Conservation (phyloP, 257 asterid genomes). For the Marsdenia floribunda region DNA sequence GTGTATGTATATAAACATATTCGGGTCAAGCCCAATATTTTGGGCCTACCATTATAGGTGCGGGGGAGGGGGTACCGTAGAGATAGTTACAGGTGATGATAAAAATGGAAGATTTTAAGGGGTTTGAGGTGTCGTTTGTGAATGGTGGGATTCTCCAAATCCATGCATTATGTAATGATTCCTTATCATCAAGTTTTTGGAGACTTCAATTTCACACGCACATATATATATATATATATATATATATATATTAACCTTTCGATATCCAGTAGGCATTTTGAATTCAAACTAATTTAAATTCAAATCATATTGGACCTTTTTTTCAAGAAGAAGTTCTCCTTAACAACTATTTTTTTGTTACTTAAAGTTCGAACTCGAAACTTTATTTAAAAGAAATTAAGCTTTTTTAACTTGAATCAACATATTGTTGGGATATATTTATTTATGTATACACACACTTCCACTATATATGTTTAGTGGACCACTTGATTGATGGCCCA, state of each 20-base stretch:
- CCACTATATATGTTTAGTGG: background rate
- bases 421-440: too few relatives aligned
- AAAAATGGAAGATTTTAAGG: background rate
- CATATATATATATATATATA: background rate
- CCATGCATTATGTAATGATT: background rate
- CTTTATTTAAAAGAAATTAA: too few relatives aligned
- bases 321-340: too few relatives aligned
- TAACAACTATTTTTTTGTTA: too few relatives aligned
- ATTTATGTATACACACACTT: too few relatives aligned
- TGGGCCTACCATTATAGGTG: slow-evolving; percentile 4
- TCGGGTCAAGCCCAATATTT: background rate
- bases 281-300: too few relatives aligned
- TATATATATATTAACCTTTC: too few relatives aligned
- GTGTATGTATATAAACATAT: background rate
- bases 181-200: background rate
- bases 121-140: background rate
- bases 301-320: too few relatives aligned
- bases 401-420: too few relatives aligned
- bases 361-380: too few relatives aligned
- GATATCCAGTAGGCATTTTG: too few relatives aligned
- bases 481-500: slow-evolving; percentile 5
- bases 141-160: background rate
- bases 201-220: background rate
- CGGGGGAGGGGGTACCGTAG: background rate
- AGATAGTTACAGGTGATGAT: background rate